These are phyloP conservation scores for Russula ochroleuca DNA, from an alignment of 768 basidiomycete genomes.

Conservation along the genomic window DNA sequence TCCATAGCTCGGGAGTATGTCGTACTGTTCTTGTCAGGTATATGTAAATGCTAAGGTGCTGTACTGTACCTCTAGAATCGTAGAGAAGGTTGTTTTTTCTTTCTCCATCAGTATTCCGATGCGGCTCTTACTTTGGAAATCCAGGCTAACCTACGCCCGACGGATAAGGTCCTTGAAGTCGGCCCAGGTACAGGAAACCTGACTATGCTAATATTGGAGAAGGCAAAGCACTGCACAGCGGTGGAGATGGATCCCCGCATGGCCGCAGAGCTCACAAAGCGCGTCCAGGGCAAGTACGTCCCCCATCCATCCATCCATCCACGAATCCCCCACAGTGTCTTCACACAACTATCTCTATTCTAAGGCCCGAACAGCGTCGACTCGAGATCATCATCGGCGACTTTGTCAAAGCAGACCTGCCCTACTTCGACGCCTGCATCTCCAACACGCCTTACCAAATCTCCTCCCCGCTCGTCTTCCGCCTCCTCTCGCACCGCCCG, in stretches of 20 bases:
- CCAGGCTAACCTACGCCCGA: constrained; percentile 86
- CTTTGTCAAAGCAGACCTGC: constrained; percentile 96
- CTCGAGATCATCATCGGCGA: constrained; percentile 95
- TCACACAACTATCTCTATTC: too few relatives aligned
- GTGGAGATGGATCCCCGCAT: constrained; percentile 98
- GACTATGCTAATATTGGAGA: constrained; percentile 88
- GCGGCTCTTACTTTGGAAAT: background rate
- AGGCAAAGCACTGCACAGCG: constrained; percentile 88
- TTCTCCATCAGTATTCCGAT: background rate
- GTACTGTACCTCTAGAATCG: constrained; percentile 42
- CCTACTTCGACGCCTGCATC: constrained; percentile 99
- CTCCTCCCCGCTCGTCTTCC: constrained; percentile 95
- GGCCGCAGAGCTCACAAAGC: constrained; percentile 96
- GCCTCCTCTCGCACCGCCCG: constrained; percentile 92
- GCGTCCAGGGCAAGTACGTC: constrained; percentile 96
- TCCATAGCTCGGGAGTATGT: constrained; percentile 82
- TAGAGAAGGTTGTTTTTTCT: constrained; percentile 48
- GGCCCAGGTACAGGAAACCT: constrained; percentile 97
- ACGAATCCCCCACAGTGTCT: too few relatives aligned
- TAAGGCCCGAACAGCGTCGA: constrained; percentile 95
- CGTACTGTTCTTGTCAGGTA: background rate
- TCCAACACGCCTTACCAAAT: constrained; percentile 99
- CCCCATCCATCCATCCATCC: too few relatives aligned
- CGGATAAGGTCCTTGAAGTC: constrained; percentile 95
- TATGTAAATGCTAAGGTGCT: constrained; percentile 22